phyloP scores from a whole-genome alignment of 768 basidiomycete species.

The Suillus spraguei region DNA sequence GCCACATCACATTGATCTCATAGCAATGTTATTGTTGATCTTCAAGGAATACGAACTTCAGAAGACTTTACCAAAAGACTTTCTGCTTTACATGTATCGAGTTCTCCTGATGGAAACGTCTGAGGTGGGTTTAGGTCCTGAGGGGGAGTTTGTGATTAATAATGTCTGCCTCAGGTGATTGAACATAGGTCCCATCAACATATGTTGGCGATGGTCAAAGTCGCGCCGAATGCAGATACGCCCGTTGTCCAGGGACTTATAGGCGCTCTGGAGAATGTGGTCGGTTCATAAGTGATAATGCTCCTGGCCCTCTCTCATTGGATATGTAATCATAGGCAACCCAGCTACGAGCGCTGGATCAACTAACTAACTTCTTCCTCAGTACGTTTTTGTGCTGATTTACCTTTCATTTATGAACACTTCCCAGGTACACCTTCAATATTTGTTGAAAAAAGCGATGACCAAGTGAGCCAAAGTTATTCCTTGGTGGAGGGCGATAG shows the following conservation, averaged over 20 bases:
- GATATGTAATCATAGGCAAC: slow-evolving; percentile 38
- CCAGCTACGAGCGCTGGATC: slow-evolving; percentile 55
- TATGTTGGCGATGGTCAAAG: slow-evolving; percentile 45
- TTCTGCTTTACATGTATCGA: slow-evolving; percentile 65
- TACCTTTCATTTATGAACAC: slow-evolving; percentile 5
- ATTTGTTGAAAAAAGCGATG: slow-evolving; percentile 60
- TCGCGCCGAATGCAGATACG: slow-evolving; percentile 47
- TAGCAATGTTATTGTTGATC: slow-evolving; percentile 61
- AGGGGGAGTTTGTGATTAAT: not conserved
- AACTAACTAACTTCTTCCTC: slow-evolving; percentile 63
- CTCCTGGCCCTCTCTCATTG: not conserved
- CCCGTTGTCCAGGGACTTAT: slow-evolving; percentile 48
- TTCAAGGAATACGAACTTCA: slow-evolving; percentile 58
- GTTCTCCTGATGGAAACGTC: slow-evolving; percentile 69
- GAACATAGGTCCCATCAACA: slow-evolving; percentile 59
- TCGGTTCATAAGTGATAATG: slow-evolving; percentile 18
- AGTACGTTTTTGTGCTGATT: slow-evolving; percentile 23
- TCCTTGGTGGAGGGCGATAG: not conserved
- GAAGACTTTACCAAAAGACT: slow-evolving; percentile 55
- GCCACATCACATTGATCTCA: slow-evolving; percentile 75
- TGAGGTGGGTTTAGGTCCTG: slow-evolving; percentile 47
- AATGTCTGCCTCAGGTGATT: slow-evolving; percentile 49
- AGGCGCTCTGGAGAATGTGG: slow-evolving; percentile 45
- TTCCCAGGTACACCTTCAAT: slow-evolving; percentile 53
- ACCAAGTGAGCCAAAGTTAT: slow-evolving; percentile 43